A percentile compares a stretch with the other conserved stretches of the same genome.
These are phyloP conservation scores for Malus fusca DNA, from an alignment of 306 rosid species.

Conservation along the genomic window DNA sequence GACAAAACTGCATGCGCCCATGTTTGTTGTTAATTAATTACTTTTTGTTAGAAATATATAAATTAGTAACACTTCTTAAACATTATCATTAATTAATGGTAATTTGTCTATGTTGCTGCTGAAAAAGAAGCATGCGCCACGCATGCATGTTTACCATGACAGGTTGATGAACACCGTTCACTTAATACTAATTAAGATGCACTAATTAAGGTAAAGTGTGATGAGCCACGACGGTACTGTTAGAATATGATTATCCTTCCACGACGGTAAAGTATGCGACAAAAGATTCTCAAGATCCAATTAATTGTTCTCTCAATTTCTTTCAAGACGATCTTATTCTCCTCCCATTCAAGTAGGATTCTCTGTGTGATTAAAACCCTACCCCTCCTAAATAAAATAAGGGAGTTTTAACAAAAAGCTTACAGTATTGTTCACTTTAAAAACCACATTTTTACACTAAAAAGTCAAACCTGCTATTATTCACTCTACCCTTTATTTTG, in stretches of 20 bases:
- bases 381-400: no score
- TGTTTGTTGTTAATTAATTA: not conserved
- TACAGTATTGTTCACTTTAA: no score
- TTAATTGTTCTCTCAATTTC: not conserved
- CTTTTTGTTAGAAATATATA: not conserved
- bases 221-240: not conserved
- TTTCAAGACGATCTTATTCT: not conserved
- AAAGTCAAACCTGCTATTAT: no score
- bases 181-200: not conserved
- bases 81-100: no score
- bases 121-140: no score
- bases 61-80: no score
- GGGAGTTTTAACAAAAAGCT: no score
- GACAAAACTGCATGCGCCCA: not conserved
- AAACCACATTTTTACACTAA: no score
- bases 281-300: not conserved
- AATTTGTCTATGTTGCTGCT: no score
- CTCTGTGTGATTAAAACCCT: not conserved
- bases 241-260: no score
- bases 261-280: not conserved
- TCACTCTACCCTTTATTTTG: no score
- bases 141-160: no score
- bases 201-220: not conserved
- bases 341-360: not conserved
- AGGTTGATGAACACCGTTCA: not conserved